Evolutionary conservation across 164 flowering plant genomes (phyloP).

Genomic region (Chimonanthus salicifolius): DNA sequence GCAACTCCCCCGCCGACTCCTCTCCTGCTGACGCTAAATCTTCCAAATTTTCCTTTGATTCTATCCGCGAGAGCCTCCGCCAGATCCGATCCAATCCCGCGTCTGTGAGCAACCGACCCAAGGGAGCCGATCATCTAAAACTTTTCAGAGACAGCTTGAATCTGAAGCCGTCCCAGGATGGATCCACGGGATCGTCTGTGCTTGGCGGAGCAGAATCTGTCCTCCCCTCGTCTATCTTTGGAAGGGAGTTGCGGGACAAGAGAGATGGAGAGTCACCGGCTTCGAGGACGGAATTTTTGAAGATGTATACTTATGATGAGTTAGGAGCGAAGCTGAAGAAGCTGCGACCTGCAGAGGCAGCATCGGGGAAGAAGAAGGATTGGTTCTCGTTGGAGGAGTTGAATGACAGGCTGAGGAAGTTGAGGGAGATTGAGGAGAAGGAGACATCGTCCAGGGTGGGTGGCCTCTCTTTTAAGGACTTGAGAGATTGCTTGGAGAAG

Average conservation of each 20-base stretch:
- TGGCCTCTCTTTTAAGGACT: conserved; percentile 21
- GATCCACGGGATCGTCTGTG: neutral
- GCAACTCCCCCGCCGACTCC: neutral
- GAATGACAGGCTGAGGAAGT: conserved; percentile 16
- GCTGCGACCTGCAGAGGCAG: conserved; percentile 41
- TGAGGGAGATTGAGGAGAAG: conserved; percentile 10
- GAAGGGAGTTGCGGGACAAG: conserved; percentile 24
- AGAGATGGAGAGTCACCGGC: conserved; percentile 11
- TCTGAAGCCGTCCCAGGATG: conserved; percentile 16
- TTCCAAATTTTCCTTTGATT: conserved; percentile 9
- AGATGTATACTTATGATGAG: conserved; percentile 34
- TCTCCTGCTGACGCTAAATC: neutral
- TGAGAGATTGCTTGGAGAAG: conserved; percentile 7
- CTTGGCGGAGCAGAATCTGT: conserved; percentile 25
- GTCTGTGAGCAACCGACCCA: conserved; percentile 3
- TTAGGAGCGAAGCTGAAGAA: conserved; percentile 58
- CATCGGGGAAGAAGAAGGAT: conserved; percentile 15
- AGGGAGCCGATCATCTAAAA: neutral
- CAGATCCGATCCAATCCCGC: conserved; percentile 9
- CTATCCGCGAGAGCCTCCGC: conserved; percentile 36
- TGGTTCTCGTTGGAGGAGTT: conserved; percentile 66
- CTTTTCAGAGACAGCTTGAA: conserved; percentile 25
- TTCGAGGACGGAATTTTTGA: conserved; percentile 35
- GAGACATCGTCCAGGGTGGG: conserved; percentile 23
- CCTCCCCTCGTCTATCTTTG: conserved; percentile 26